Conservation (phyloP, 768 basidiomycete species). For the Agrocybe pediades region DNA sequence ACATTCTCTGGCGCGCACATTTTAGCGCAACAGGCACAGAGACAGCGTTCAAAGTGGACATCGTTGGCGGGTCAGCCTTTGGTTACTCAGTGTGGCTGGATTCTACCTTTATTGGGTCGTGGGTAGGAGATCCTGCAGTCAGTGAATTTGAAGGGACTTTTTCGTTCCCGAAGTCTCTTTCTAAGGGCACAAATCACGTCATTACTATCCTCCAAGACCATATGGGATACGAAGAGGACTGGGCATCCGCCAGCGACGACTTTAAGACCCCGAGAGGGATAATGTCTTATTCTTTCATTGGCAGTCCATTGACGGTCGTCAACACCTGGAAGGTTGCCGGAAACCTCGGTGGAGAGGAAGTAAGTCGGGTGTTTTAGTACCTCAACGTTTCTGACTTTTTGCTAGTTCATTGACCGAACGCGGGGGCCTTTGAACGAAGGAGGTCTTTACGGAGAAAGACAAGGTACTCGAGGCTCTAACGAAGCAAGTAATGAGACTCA, state of each 20-base stretch:
- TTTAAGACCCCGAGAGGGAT: conserved; percentile 55
- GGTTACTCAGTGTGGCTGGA: conserved; percentile 54
- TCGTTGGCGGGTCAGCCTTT: conserved; percentile 50
- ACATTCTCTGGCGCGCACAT: conserved; percentile 53
- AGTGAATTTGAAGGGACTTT: conserved; percentile 34
- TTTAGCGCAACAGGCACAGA: conserved; percentile 49
- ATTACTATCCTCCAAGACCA: conserved; percentile 58
- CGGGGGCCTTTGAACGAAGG: conserved; percentile 65
- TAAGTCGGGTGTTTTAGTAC: conserved; percentile 18
- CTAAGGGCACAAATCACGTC: conserved; percentile 36
- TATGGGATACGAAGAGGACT: conserved; percentile 53
- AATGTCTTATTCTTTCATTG: conserved; percentile 45
- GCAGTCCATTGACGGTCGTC: conserved; percentile 37
- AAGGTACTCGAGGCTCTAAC: conserved; percentile 33
- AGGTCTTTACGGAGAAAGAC: conserved; percentile 57
- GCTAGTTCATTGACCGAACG: conserved; percentile 45
- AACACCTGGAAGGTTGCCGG: conserved; percentile 52
- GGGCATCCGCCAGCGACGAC: conserved; percentile 39
- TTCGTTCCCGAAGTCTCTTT: conserved; percentile 31
- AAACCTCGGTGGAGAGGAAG: conserved; percentile 49
- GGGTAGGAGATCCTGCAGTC: conserved; percentile 38
- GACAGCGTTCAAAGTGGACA: conserved; percentile 38
- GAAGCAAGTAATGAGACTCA: neutral
- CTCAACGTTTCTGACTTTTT: neutral
- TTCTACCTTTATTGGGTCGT: conserved; percentile 48